phyloP scores from a whole-genome alignment of 306 rosid species.

The Citrullus colocynthis region DNA sequence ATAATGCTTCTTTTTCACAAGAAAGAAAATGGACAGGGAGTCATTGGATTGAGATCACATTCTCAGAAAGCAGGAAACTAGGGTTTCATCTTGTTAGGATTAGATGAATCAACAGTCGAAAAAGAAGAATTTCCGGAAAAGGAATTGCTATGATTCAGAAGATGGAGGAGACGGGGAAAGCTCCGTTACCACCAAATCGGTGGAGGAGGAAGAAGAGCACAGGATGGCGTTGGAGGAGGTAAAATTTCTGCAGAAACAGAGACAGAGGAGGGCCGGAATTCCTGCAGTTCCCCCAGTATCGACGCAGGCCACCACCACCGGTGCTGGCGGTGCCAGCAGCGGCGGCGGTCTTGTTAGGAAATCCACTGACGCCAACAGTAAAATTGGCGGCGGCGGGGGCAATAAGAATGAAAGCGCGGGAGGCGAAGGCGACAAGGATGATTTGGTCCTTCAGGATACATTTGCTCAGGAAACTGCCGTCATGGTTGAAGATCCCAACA shows the following conservation, averaged over 20 bases:
- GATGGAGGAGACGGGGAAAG: not conserved
- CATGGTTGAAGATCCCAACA: constrained; percentile 88
- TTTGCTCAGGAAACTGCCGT: constrained; percentile 94
- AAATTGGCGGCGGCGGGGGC: not conserved
- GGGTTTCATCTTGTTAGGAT: not conserved
- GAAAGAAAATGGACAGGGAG: not conserved
- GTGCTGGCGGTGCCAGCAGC: not conserved
- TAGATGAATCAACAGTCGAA: constrained; percentile 5
- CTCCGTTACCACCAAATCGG: not conserved
- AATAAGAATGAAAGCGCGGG: constrained; percentile 33
- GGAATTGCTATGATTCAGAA: constrained; percentile 3
- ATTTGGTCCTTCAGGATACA: constrained; percentile 75
- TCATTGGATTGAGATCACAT: not conserved
- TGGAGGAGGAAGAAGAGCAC: constrained; percentile 12
- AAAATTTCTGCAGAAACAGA: constrained; percentile 78
- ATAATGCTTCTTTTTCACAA: not conserved
- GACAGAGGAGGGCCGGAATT: constrained; percentile 81
- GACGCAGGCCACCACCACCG: not conserved
- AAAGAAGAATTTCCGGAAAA: constrained; percentile 15
- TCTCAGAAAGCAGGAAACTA: not conserved
- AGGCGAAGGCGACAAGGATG: constrained; percentile 48
- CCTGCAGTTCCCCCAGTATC: constrained; percentile 33
- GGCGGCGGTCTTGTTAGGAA: constrained; percentile 8
- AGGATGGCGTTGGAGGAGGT: constrained; percentile 90
- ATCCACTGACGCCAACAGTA: constrained; percentile 13